Percentiles rank a stretch among this genome's conserved stretches.
These are phyloP conservation scores for Piedraia hortae DNA, from an alignment of 2,329 filamentous ascomycete genomes.

Conservation along the genomic window DNA sequence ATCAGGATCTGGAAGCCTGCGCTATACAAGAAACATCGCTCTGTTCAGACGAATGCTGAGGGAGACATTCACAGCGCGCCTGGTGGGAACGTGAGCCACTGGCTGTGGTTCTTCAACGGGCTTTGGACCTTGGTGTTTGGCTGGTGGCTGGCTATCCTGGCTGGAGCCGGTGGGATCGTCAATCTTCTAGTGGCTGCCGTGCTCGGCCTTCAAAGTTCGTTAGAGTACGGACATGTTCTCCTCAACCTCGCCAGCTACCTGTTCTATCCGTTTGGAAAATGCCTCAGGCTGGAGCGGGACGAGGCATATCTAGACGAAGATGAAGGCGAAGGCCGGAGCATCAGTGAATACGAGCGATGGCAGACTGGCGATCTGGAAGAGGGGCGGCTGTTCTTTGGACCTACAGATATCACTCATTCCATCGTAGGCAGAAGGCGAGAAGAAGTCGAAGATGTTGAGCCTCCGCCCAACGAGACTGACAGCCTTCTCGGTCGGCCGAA, in stretches of 20 bases:
- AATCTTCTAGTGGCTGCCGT: slow-evolving; percentile 49
- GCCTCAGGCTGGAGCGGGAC: slow-evolving; percentile 76
- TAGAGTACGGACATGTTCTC: slow-evolving; percentile 63
- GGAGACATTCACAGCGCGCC: slow-evolving; percentile 91
- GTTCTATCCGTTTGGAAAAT: slow-evolving; percentile 91
- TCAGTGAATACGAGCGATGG: slow-evolving; percentile 98
- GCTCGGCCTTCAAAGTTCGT: slow-evolving; percentile 53
- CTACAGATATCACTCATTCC: slow-evolving; percentile 37
- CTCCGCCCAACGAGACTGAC: slow-evolving; percentile 47
- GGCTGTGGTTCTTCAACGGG: slow-evolving; percentile 69
- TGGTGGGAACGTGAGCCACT: slow-evolving; percentile 57
- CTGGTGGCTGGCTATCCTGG: slow-evolving; percentile 74
- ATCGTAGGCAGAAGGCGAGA: slow-evolving; percentile 65
- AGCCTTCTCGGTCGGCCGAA: slow-evolving; percentile 40
- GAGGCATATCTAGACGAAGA: slow-evolving; percentile 89
- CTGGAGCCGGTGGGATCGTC: slow-evolving; percentile 43
- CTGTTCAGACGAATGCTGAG: slow-evolving; percentile 85
- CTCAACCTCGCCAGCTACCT: slow-evolving; percentile 65
- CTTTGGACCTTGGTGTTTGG: slow-evolving; percentile 80
- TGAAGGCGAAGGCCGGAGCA: slow-evolving; percentile 80
- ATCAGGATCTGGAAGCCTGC: slow-evolving; percentile 98
- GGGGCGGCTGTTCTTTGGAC: slow-evolving; percentile 84
- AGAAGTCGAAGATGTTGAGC: slow-evolving; percentile 46
- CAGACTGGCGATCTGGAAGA: slow-evolving; percentile 92
- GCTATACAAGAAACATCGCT: slow-evolving; percentile 88